phyloP scores from a whole-genome alignment of 164 flowering plant species.

The Cinnamomum chago region DNA sequence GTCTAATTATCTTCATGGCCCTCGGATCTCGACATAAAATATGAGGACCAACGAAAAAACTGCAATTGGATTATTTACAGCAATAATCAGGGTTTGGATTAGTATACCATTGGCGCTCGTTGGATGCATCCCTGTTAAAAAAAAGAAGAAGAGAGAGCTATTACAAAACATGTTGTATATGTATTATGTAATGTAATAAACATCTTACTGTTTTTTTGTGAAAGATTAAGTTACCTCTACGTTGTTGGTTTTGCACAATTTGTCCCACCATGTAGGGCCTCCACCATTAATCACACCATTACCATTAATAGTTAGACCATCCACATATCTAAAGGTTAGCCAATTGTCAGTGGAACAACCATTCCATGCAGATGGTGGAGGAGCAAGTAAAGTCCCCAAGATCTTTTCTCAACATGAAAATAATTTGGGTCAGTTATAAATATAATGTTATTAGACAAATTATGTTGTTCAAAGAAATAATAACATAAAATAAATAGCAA shows the following conservation, averaged over 20 bases:
- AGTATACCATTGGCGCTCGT: background rate
- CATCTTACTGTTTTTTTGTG: background rate
- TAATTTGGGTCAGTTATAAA: too few relatives aligned
- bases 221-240: background rate
- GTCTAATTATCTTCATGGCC: too few relatives aligned
- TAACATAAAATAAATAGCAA: too few relatives aligned
- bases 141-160: background rate
- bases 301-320: background rate
- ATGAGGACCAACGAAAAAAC: background rate
- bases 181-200: too few relatives aligned
- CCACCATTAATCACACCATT: background rate
- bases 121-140: background rate
- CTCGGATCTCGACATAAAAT: background rate
- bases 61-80: background rate
- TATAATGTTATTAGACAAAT: background rate
- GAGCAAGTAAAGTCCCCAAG: background rate
- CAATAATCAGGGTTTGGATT: background rate
- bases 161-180: background rate
- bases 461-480: background rate
- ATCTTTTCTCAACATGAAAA: background rate
- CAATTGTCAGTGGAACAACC: background rate
- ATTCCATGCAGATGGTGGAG: background rate
- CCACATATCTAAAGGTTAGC: background rate
- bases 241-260: background rate
- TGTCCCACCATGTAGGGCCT: background rate